These are phyloP conservation scores for Rutstroemia sp. DNA, from an alignment of 2,329 filamentous ascomycete genomes.

Conservation along the genomic window DNA sequence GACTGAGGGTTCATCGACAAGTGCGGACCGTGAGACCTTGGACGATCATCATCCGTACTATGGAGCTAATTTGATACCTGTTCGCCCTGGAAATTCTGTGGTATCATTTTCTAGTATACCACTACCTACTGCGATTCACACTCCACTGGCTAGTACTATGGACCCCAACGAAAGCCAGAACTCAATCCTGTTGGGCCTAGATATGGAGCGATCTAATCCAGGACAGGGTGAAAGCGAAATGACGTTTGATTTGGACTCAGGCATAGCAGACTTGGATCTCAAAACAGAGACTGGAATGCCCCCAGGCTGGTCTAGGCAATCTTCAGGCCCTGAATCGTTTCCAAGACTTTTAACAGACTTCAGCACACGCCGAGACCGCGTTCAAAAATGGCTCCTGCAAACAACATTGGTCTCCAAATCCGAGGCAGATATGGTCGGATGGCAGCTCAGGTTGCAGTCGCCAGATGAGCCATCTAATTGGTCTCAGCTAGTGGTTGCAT, in stretches of 20 bases:
- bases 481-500: conserved; percentile 20
- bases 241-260: conserved; percentile 11
- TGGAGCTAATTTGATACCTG: background rate
- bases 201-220: too few relatives aligned
- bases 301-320: background rate
- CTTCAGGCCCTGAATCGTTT: conserved; percentile 13
- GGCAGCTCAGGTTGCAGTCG: conserved; percentile 12
- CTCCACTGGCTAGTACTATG: background rate
- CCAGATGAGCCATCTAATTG: conserved; percentile 17
- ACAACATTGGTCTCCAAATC: conserved; percentile 15
- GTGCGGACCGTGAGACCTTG: background rate
- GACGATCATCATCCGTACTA: background rate
- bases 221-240: background rate
- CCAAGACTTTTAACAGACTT: conserved; percentile 16
- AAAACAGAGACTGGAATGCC: background rate
- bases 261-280: background rate
- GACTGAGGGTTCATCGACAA: background rate
- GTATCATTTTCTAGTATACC: background rate
- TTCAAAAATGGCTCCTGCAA: conserved; percentile 21
- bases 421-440: conserved; percentile 15
- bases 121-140: fast-evolving
- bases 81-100: background rate
- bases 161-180: background rate
- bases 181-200: background rate
- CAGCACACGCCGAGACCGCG: conserved; percentile 15